phyloP scores from a whole-genome alignment of 192 early-diverging fungal genomes.

The Coemansia sp. region DNA sequence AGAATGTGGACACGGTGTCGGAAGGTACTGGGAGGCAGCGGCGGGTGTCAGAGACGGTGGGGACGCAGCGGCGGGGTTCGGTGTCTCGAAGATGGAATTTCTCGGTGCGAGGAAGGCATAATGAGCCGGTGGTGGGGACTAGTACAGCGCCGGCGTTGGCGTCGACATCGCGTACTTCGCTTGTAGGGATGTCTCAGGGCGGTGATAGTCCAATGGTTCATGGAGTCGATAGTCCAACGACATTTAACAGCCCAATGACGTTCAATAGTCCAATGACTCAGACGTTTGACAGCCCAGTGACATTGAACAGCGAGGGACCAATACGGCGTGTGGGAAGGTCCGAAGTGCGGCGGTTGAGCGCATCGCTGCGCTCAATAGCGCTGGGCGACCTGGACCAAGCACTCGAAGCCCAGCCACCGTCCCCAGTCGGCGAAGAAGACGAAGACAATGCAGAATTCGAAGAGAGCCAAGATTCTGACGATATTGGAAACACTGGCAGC shows the following conservation, averaged over 20 bases:
- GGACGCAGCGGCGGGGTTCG: neutral
- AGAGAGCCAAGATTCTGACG: neutral
- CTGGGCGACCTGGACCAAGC: constrained; percentile 17
- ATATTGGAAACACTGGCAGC: neutral
- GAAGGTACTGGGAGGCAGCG: neutral
- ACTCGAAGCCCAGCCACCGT: neutral
- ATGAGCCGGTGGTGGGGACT: constrained; percentile 30
- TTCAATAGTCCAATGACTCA: too few relatives aligned
- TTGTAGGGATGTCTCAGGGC: neutral
- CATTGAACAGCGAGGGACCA: too few relatives aligned
- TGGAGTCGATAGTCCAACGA: too few relatives aligned
- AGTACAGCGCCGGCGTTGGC: constrained; percentile 15
- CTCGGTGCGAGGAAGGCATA: constrained; percentile 12
- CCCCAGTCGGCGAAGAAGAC: constrained; percentile 5
- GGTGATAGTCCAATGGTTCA: too few relatives aligned
- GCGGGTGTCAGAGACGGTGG: neutral
- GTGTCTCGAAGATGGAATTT: constrained; percentile 20
- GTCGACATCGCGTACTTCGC: neutral
- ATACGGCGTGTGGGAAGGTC: constrained; percentile 10
- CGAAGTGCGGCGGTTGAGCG: constrained; percentile 49
- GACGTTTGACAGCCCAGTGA: too few relatives aligned
- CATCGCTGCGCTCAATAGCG: constrained; percentile 45
- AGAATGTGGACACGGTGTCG: neutral
- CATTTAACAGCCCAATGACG: too few relatives aligned
- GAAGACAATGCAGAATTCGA: neutral